Percentiles rank a stretch among this genome's conserved stretches.
Evolutionary conservation across 106 monocot genomes (phyloP).

Genomic region (Dactylorhiza incarnata): DNA sequence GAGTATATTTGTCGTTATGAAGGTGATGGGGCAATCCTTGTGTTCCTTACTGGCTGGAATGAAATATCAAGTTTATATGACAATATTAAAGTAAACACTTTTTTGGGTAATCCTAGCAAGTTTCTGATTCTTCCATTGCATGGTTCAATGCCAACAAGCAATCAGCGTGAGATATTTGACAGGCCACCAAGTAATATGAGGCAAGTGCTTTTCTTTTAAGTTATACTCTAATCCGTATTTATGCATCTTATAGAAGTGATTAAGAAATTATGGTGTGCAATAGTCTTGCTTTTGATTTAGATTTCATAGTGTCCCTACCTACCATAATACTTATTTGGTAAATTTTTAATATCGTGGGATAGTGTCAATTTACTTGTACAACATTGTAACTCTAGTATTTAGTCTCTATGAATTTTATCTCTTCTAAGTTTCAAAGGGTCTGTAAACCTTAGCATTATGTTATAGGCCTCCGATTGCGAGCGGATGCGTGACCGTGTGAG

Average conservation of each 20-base stretch:
- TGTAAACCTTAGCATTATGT: too few relatives aligned
- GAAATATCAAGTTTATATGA: constrained; percentile 94
- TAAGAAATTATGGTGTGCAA: too few relatives aligned
- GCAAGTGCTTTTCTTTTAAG: constrained; percentile 20
- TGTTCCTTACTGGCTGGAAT: constrained; percentile 98
- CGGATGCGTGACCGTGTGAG: too few relatives aligned
- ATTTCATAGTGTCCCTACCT: not conserved
- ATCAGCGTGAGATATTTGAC: constrained; percentile 97
- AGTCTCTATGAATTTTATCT: not conserved
- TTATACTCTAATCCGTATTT: not conserved
- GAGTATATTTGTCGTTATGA: constrained; percentile 83
- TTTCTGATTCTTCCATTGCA: constrained; percentile 91
- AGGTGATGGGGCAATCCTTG: constrained; percentile 89
- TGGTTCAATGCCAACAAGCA: constrained; percentile 96
- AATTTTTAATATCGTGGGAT: not conserved
- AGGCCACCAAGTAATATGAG: constrained; percentile 75
- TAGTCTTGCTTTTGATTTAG: not conserved
- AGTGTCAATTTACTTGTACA: not conserved
- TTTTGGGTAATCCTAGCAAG: constrained; percentile 70
- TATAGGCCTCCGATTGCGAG: too few relatives aligned
- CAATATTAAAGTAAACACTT: constrained; percentile 64
- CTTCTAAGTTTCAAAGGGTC: not conserved
- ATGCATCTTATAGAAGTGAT: not conserved
- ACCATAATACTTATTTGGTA: not conserved
- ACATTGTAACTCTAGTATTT: not conserved